Conservation (phyloP, 2,329 filamentous ascomycete genomes). For the Hymenoscyphus scutula region DNA sequence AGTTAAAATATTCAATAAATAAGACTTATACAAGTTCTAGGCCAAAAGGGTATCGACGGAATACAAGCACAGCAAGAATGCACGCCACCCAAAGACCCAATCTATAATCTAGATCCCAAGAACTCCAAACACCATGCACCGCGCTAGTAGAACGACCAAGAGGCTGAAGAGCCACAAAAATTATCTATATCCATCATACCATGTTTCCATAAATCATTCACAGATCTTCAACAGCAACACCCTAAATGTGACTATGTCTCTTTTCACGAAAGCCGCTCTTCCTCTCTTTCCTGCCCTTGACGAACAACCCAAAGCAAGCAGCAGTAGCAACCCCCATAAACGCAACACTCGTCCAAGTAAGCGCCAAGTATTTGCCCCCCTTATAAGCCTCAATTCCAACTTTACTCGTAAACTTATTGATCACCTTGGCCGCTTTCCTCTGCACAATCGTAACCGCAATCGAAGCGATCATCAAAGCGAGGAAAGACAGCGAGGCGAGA, state of each 20-base stretch:
- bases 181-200: background rate
- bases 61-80: background rate
- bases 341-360: slow-evolving; percentile 58
- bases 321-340: slow-evolving; percentile 40
- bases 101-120: background rate
- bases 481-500: slow-evolving; percentile 45
- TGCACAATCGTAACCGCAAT: slow-evolving; percentile 68
- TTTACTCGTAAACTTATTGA: slow-evolving; percentile 41
- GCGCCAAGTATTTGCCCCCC: slow-evolving; percentile 53
- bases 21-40: background rate
- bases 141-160: background rate
- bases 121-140: background rate
- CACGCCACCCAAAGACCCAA: background rate
- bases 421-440: slow-evolving; percentile 49
- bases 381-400: slow-evolving; percentile 38
- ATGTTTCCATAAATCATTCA: background rate
- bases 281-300: slow-evolving; percentile 26
- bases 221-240: background rate
- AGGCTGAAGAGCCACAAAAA: background rate
- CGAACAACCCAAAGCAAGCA: slow-evolving; percentile 34
- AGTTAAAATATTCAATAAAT: background rate
- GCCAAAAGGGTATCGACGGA: background rate
- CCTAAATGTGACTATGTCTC: too few species aligned
- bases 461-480: slow-evolving; percentile 66
- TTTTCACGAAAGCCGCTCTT: slow-evolving; percentile 32